A percentile compares a stretch with the other conserved stretches of the same genome.
phyloP scores from a whole-genome alignment of 2,329 filamentous ascomycete genomes.

The Hypocrella siamensis region DNA sequence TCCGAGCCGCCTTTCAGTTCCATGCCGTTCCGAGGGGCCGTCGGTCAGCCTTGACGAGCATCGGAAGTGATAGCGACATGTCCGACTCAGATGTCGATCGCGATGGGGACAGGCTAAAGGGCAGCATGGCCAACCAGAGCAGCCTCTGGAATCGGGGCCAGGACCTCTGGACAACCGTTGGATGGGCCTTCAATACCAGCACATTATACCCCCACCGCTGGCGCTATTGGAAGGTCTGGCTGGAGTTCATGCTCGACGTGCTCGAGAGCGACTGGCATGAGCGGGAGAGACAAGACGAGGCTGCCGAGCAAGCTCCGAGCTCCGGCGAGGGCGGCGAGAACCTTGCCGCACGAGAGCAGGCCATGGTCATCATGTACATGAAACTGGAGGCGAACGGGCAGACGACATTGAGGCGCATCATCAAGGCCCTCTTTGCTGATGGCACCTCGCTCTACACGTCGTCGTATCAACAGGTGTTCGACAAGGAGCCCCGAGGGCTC shows the following conservation, averaged over 20 bases:
- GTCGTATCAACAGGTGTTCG: slow-evolving; percentile 51
- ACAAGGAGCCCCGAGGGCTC: slow-evolving; percentile 37
- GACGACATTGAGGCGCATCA: slow-evolving; percentile 34
- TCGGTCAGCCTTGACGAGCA: slow-evolving; percentile 18
- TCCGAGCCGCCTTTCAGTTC: slow-evolving; percentile 62
- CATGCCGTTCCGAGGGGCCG: slow-evolving; percentile 14
- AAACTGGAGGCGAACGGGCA: slow-evolving; percentile 24
- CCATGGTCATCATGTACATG: slow-evolving; percentile 47
- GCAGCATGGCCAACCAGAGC: slow-evolving; percentile 44
- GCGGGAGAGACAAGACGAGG: slow-evolving; percentile 32
- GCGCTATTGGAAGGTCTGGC: slow-evolving; percentile 67
- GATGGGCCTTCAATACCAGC: slow-evolving; percentile 90
- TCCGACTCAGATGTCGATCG: slow-evolving; percentile 25
- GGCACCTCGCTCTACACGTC: slow-evolving; percentile 35
- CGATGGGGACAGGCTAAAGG: slow-evolving; percentile 36
- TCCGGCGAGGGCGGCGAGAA: slow-evolving; percentile 9
- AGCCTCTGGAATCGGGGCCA: slow-evolving; percentile 62
- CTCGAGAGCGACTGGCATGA: slow-evolving; percentile 56
- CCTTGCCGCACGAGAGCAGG: slow-evolving; percentile 25
- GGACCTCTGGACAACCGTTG: slow-evolving; percentile 79
- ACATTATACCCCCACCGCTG: slow-evolving; percentile 57
- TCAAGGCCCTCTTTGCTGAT: slow-evolving; percentile 53
- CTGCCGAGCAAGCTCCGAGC: slow-evolving; percentile 10
- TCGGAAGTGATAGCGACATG: slow-evolving; percentile 25
- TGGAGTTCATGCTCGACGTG: slow-evolving; percentile 64